Evolutionary conservation across 768 basidiomycete genomes (phyloP).

Genomic region (Amanita polypyramis): DNA sequence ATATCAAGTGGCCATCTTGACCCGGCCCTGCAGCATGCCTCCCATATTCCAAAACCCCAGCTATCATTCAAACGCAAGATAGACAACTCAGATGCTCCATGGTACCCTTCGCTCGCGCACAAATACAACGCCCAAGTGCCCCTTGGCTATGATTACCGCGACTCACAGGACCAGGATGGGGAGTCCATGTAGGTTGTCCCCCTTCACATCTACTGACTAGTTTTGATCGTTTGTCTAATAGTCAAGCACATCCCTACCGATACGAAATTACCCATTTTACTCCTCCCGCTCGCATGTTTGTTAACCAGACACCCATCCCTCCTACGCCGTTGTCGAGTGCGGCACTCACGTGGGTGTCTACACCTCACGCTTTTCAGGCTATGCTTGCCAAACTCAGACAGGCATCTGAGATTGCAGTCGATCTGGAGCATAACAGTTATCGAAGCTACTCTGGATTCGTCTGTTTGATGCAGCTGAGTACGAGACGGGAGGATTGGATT

Average conservation of each 20-base stretch:
- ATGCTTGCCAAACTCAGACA: conserved; percentile 62
- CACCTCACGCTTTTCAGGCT: conserved; percentile 36
- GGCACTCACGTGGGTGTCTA: conserved; percentile 69
- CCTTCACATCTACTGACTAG: neutral
- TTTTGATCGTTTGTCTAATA: conserved; percentile 14
- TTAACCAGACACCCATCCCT: conserved; percentile 47
- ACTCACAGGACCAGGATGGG: conserved; percentile 16
- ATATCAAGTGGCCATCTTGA: conserved; percentile 35
- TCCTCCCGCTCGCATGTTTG: conserved; percentile 45
- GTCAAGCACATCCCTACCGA: conserved; percentile 63
- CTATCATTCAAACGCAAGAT: conserved; percentile 48
- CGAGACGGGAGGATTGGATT: conserved; percentile 75
- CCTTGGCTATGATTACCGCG: conserved; percentile 49
- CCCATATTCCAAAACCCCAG: conserved; percentile 77
- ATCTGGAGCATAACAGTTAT: conserved; percentile 90
- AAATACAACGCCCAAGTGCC: conserved; percentile 84
- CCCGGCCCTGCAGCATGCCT: conserved; percentile 62
- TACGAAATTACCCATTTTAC: conserved; percentile 72
- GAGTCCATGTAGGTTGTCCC: conserved; percentile 21
- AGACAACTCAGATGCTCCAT: conserved; percentile 52
- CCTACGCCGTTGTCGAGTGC: conserved; percentile 45
- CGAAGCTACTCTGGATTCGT: conserved; percentile 80
- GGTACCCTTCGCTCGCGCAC: conserved; percentile 58
- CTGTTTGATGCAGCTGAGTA: conserved; percentile 90
- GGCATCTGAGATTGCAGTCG: conserved; percentile 79